Percentiles rank a stretch among this genome's conserved stretches.
These are phyloP conservation scores for Lactuca sativa DNA, from an alignment of 129 eudicot species.

Conservation along the genomic window DNA sequence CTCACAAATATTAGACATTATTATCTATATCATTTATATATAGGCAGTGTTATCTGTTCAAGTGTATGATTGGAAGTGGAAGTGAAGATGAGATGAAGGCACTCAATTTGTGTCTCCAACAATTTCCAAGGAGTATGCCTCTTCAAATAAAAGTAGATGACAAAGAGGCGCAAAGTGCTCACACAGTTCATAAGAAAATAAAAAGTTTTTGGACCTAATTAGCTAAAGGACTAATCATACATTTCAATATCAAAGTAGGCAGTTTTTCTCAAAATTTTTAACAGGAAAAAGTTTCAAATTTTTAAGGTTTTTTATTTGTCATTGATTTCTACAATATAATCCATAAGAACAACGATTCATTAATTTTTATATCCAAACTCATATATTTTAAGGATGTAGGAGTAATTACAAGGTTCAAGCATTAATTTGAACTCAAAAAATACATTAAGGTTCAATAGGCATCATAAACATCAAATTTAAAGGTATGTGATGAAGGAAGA, in stretches of 20 bases:
- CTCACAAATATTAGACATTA: no score
- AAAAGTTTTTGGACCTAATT: not conserved
- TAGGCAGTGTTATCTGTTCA: no score
- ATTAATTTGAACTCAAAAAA: not conserved
- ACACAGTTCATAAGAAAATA: no score
- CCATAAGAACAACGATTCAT: not conserved
- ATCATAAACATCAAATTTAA: constrained; percentile 11
- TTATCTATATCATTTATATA: no score
- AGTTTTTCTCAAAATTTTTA: not conserved
- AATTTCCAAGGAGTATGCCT: no score
- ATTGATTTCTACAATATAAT: not conserved
- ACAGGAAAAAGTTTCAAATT: constrained; percentile 2
- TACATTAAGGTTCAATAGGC: not conserved
- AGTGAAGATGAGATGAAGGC: no score
- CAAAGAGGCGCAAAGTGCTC: no score
- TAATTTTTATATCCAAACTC: not conserved
- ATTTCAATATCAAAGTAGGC: not conserved
- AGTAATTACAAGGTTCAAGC: constrained; percentile 3
- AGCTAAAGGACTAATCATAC: not conserved
- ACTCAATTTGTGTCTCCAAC: no score
- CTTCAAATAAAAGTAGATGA: no score
- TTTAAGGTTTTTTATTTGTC: not conserved
- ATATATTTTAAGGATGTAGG: not conserved
- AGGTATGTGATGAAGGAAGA: not conserved
- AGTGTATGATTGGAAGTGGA: no score